Conservation (phyloP, 305 asterid species). For the Rubia balearica region DNA sequence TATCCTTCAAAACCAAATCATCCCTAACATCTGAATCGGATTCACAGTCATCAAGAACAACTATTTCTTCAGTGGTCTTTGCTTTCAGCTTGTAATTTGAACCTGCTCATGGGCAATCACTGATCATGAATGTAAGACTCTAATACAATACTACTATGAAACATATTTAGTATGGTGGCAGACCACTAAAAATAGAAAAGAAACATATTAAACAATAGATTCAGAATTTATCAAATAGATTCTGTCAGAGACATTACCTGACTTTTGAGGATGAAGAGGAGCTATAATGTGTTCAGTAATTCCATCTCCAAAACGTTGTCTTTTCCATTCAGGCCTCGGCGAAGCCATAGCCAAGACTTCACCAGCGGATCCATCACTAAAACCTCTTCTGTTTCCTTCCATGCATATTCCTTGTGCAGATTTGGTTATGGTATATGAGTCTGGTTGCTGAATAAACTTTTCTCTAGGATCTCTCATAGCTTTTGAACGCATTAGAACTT, state of each 20-base stretch:
- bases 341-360: background rate
- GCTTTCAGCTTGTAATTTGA: background rate
- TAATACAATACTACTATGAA: background rate
- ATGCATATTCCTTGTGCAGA: background rate
- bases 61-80: background rate
- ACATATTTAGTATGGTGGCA: background rate
- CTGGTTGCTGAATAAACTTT: background rate
- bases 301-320: background rate
- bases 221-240: background rate
- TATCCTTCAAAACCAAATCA: background rate
- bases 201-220: background rate
- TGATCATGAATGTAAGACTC: background rate
- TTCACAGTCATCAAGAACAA: background rate
- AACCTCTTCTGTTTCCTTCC: background rate
- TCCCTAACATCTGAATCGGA: background rate
- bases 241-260: background rate
- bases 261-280: background rate
- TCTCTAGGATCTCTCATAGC: background rate
- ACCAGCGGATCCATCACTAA: background rate
- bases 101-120: background rate
- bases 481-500: background rate
- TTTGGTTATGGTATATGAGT: background rate
- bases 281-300: background rate
- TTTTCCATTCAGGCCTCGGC: background rate
- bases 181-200: background rate